Base-by-base conservation (phyloP, 169 alveolate genomes). In the Babesia caballi region DNA sequence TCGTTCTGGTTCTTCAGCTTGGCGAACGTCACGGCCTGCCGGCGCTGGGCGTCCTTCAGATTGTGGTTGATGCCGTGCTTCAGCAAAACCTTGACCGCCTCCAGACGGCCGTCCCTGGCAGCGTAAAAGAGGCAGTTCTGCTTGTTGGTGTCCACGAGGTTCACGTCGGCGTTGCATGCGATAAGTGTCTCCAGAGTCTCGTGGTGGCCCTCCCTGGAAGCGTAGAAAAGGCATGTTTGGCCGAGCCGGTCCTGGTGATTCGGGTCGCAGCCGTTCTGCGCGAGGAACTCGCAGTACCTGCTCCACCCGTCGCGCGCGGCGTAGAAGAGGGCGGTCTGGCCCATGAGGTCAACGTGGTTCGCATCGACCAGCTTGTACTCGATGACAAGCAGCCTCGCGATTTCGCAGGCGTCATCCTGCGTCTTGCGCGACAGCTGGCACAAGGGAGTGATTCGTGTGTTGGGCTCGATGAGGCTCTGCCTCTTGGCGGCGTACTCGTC, bases 261-360 rank as follows among this genome's bases (percentile, higher is more conserved):
- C 15, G 96, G 96, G 46, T 94, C 88, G 49, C 95, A 91, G 8
- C 98, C 98, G 36, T 88, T 70, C 12, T 87, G 91, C 14, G 92
- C 78, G 63, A 95, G 82, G 75, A 85, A 95, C 8, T 91, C 87
- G 58, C 93, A 90, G 30, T 92, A 86, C 63, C 85, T 86, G 25
- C 81, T 82, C 63, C 93, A 91, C 0, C 98, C 98, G 60, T 95
- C 98, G 57, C 98, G 89, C 9, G 96, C 95, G 4, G 97, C 98
- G 88, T 94, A 95, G 87, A 94, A 95, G 21, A 95, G 82, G 30
- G 96, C 91, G n/a, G 97, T 92, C 63, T 95, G 96, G 36, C 92
- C 90, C 82, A 94, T 89, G 47, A 90, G 75, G 71, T 95, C 98
- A 49, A 85, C 83, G 15, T 91, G 63, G 50, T 65, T 61, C 3